These are phyloP conservation scores for Larix kaempferi DNA, from an alignment of 75 land plant genomes.

Conservation along the genomic window DNA sequence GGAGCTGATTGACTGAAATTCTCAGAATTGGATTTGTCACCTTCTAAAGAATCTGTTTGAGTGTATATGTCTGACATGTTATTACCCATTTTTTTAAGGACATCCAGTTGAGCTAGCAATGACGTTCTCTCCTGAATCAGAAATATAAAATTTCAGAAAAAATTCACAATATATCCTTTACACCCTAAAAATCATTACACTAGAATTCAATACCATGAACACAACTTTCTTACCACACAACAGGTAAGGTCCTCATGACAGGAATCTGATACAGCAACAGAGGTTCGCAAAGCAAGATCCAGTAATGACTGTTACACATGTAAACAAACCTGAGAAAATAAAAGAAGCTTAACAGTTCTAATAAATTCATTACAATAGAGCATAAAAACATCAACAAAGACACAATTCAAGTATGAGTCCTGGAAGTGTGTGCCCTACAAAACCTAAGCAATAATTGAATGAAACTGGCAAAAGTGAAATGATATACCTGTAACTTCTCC, in stretches of 20 bases:
- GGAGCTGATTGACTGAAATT: slow-evolving; percentile 35
- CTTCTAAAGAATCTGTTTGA: slow-evolving; percentile 17
- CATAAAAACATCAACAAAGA: too few species aligned
- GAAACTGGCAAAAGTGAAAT: background rate
- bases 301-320: slow-evolving; percentile 69
- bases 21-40: slow-evolving; percentile 15
- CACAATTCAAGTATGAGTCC: too few species aligned
- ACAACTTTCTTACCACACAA: slow-evolving; percentile 60
- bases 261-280: slow-evolving; percentile 93
- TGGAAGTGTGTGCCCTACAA: too few species aligned
- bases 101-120: slow-evolving; percentile 43
- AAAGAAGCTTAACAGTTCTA: background rate
- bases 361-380: too few species aligned
- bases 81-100: slow-evolving; percentile 37
- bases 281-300: slow-evolving; percentile 89
- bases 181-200: background rate
- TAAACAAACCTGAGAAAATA: background rate
- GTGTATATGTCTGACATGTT: slow-evolving; percentile 8
- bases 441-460: too few species aligned
- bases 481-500: slow-evolving; percentile 89
- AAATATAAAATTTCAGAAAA: background rate
- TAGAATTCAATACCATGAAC: background rate
- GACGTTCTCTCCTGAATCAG: slow-evolving; percentile 66
- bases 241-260: slow-evolving; percentile 93
- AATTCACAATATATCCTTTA: background rate